A percentile compares a stretch with the other conserved stretches of the same genome.
These are phyloP conservation scores for Ustilago esculenta DNA, from an alignment of 1,284 basidiomycete species.

Conservation along the genomic window DNA sequence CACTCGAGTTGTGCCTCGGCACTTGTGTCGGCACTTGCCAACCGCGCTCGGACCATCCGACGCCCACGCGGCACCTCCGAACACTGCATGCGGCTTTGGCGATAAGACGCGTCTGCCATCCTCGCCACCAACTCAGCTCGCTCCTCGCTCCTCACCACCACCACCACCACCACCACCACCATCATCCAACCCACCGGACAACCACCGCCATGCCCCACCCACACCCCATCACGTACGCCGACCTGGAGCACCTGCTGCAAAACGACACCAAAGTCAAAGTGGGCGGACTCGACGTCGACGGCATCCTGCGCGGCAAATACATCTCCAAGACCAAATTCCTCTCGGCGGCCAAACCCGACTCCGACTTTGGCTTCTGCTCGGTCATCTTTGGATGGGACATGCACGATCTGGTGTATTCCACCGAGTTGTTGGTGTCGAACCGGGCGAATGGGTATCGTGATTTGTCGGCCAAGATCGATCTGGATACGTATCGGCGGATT, in stretches of 20 bases:
- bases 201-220: slow-evolving; percentile 22
- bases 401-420: slow-evolving; percentile 71
- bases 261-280: slow-evolving; percentile 88
- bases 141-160: too few species aligned
- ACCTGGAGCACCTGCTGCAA: slow-evolving; percentile 68
- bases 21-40: neutral
- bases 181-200: neutral
- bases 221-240: slow-evolving; percentile 28
- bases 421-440: slow-evolving; percentile 89
- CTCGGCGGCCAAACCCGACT: slow-evolving; percentile 80
- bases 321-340: slow-evolving; percentile 95
- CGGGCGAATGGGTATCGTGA: slow-evolving; percentile 90
- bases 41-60: slow-evolving; percentile 18
- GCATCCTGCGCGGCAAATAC: slow-evolving; percentile 90
- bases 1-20: slow-evolving; percentile 21
- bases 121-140: too few species aligned
- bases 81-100: neutral
- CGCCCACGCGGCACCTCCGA: neutral
- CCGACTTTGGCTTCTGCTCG: slow-evolving; percentile 67
- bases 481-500: slow-evolving; percentile 80
- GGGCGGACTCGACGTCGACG: slow-evolving; percentile 75
- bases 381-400: slow-evolving; percentile 58
- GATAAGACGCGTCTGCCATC: too few species aligned
- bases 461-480: slow-evolving; percentile 82
- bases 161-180: slow-evolving; percentile 1